Conservation (phyloP, 2,329 filamentous ascomycete species). For the Aspergillus flavus region DNA sequence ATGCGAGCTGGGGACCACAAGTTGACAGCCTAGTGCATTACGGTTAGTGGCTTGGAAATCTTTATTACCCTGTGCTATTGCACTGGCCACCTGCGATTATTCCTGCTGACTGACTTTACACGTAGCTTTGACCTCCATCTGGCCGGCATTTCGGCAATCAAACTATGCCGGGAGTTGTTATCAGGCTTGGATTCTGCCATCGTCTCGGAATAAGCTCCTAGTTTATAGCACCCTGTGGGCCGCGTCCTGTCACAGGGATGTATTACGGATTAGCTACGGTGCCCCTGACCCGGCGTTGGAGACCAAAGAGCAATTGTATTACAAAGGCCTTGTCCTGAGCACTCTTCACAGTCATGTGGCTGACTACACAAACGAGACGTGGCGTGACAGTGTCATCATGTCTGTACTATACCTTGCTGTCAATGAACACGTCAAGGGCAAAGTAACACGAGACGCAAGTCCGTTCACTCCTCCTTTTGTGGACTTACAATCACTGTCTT, state of each 20-base stretch:
- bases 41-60: neutral
- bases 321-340: conserved; percentile 2
- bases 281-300: neutral
- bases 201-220: neutral
- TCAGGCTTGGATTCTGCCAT: conserved; percentile 5
- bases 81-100: neutral
- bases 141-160: neutral
- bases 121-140: neutral
- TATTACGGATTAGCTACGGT: conserved; percentile 11
- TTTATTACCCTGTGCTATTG: neutral
- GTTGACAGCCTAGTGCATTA: neutral
- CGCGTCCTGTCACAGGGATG: conserved; percentile 12
- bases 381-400: conserved; percentile 10
- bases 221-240: conserved; percentile 10
- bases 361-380: neutral
- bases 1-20: neutral
- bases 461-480: conserved; percentile 10
- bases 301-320: conserved; percentile 12
- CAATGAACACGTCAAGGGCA: conserved; percentile 1
- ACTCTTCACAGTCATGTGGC: conserved; percentile 3
- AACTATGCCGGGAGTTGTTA: conserved; percentile 5
- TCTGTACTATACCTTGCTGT: conserved; percentile 11
- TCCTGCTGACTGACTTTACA: neutral
- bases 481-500: conserved; percentile 4
- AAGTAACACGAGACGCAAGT: conserved; percentile 9